Conservation (phyloP, 768 basidiomycete species). For the Russula olivacea region DNA sequence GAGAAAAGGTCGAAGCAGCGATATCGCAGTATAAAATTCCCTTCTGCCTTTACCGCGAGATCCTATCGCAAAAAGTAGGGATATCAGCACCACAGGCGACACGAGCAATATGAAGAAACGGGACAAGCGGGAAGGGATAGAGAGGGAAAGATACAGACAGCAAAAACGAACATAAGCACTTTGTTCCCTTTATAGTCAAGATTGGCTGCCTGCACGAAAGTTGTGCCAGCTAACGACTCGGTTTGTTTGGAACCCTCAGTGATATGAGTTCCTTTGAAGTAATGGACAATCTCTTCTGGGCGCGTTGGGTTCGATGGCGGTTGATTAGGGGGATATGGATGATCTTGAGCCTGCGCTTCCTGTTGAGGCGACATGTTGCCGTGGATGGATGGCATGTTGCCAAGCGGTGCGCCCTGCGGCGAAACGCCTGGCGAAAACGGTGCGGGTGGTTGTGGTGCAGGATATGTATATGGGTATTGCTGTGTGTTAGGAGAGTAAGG, state of each 20-base stretch:
- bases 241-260: slow-evolving; percentile 50
- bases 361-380: slow-evolving; percentile 10
- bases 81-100: neutral
- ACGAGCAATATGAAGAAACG: neutral
- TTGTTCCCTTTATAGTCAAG: slow-evolving; percentile 55
- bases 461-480: slow-evolving; percentile 25
- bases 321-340: slow-evolving; percentile 9
- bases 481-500: slow-evolving; percentile 24
- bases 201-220: slow-evolving; percentile 47
- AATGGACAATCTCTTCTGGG: slow-evolving; percentile 39
- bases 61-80: slow-evolving; percentile 40
- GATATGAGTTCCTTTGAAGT: slow-evolving; percentile 36
- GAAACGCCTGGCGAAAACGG: slow-evolving; percentile 5
- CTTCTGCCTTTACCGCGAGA: slow-evolving; percentile 64
- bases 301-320: slow-evolving; percentile 16
- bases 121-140: neutral
- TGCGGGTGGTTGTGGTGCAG: slow-evolving; percentile 22
- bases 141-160: slow-evolving; percentile 38
- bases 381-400: slow-evolving; percentile 1
- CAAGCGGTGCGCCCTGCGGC: slow-evolving; percentile 7
- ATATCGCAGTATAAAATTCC: slow-evolving; percentile 62
- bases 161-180: slow-evolving; percentile 56
- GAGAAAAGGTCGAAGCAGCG: slow-evolving; percentile 59
- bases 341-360: slow-evolving; percentile 6
- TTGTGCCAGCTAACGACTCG: slow-evolving; percentile 49